Base-by-base conservation (phyloP, 495 filamentous ascomycete species). In the Daldinia childiae region DNA sequence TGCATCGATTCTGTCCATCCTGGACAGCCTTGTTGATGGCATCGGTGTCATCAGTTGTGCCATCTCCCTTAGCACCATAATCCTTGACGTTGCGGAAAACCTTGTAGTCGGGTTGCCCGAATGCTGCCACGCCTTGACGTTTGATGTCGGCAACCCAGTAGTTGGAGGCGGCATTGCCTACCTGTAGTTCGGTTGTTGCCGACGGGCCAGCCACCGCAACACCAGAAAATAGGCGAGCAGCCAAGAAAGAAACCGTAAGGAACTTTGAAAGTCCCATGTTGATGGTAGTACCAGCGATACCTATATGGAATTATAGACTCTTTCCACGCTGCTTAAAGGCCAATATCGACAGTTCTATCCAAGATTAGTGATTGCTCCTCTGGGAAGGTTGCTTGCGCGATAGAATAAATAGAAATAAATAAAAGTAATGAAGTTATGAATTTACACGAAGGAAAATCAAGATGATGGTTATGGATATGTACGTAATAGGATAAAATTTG, bases 11-110 rank as follows among this genome's bases (percentile, higher is more conserved):
- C 9, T 39, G 17, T 26, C 93, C 92, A 51, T 89, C 87, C 9
- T 87, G 82, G 67, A 97, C 93, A 32, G 94, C 94, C 64, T 84
- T 79, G 81, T 97, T 97, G 84, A 97, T 95, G n/a, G 94, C 93
- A 17, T 78, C 89, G 1, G 93, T 95, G 76, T 97, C 94, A 78
- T 98, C 94, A 4, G 91, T 93, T 0, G 83, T 78, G 27, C 93
- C 93, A 64, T 95, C 91, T 77, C 90, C 91, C 60, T 83, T 89
- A 4, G 92, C 92, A 26, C 92, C 92, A 74, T 87, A 95, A 71
- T 97, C 94, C 80, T 85, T 90, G 29, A 98, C 93, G 76, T 98
- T 96, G 43, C 94, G 91, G 79, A 89, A 97, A 21, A 97, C 85
- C 76, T 93, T 85, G 78, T 93, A 95, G 54, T 74, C 66, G 19